Conservation (phyloP, 495 filamentous ascomycete genomes). For the Podospora pseudocomata region DNA sequence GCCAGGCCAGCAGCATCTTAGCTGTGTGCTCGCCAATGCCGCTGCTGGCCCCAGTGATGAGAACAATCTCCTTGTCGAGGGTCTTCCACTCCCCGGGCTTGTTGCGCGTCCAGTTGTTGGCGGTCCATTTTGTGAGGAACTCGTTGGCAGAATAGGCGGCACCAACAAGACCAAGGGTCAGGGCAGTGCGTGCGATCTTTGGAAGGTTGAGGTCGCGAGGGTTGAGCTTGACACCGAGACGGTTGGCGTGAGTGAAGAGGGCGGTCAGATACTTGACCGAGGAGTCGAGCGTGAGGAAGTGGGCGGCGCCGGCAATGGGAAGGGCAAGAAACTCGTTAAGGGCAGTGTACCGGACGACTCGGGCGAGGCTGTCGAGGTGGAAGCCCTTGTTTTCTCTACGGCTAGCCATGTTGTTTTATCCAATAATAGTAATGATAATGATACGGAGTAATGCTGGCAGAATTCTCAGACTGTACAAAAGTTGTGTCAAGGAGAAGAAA, state of each 20-base stretch:
- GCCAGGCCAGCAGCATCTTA: constrained; percentile 20
- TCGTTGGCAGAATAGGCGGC: constrained; percentile 21
- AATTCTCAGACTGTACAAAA: not conserved
- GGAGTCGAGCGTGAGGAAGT: constrained; percentile 10
- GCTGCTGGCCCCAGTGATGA: constrained; percentile 29
- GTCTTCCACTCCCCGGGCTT: constrained; percentile 23
- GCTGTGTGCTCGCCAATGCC: constrained; percentile 24
- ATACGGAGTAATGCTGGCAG: not conserved
- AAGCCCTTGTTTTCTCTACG: constrained; percentile 21
- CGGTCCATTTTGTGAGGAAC: constrained; percentile 26
- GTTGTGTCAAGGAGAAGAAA: constrained; percentile 5
- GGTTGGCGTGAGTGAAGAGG: constrained; percentile 6
- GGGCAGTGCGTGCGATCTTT: constrained; percentile 11
- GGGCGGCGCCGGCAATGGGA: constrained; percentile 19
- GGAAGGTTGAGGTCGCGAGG: not conserved
- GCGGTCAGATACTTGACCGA: constrained; percentile 12
- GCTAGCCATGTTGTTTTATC: constrained; percentile 20
- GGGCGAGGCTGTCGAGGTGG: constrained; percentile 24
- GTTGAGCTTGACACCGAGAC: constrained; percentile 5
- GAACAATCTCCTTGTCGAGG: constrained; percentile 28
- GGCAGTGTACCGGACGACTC: constrained; percentile 19
- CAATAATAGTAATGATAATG: not conserved
- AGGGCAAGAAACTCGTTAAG: constrained; percentile 26
- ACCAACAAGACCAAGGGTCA: constrained; percentile 19
- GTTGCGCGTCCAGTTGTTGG: constrained; percentile 29